phyloP scores from a whole-genome alignment of 1,284 basidiomycete species.

The Gomphus bonarii region DNA sequence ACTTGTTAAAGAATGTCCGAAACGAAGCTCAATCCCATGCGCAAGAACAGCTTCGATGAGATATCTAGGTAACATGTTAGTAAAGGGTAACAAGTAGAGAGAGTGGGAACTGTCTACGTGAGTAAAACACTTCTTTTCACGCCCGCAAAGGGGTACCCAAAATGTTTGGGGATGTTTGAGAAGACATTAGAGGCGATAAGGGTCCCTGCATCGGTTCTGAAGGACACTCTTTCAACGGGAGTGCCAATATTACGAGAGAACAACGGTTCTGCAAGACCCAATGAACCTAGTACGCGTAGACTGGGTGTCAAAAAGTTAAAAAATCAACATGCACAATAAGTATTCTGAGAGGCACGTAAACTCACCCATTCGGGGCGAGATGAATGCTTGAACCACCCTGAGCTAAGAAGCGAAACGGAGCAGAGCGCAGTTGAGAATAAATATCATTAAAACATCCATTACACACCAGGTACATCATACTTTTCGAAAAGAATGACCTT shows the following conservation, averaged over 20 bases:
- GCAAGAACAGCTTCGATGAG: slow-evolving; percentile 26
- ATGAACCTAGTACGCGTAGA: not conserved
- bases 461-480: slow-evolving; percentile 13
- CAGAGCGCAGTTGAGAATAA: not conserved
- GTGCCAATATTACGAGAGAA: slow-evolving; percentile 1
- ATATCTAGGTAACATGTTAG: slow-evolving; percentile 2
- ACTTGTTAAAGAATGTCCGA: slow-evolving; percentile 25
- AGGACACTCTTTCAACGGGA: slow-evolving; percentile 3
- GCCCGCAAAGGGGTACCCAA: slow-evolving; percentile 23
- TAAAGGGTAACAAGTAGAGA: not conserved
- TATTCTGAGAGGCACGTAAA: not conserved
- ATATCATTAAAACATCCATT: not conserved
- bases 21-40: slow-evolving; percentile 28
- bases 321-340: not conserved
- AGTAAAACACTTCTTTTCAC: slow-evolving; percentile 26
- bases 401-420: not conserved
- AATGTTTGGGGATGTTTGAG: slow-evolving; percentile 14
- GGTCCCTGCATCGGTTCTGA: slow-evolving; percentile 16
- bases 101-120: slow-evolving; percentile 3
- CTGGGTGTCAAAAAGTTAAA: not conserved
- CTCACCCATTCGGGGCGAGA: slow-evolving; percentile 10
- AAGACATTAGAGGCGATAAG: slow-evolving; percentile 21
- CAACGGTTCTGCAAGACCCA: slow-evolving; percentile 2
- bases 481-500: slow-evolving; percentile 33
- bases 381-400: slow-evolving; percentile 4